Conservation (phyloP, 2,329 filamentous ascomycete species). For the Fonsecaea pedrosoi region DNA sequence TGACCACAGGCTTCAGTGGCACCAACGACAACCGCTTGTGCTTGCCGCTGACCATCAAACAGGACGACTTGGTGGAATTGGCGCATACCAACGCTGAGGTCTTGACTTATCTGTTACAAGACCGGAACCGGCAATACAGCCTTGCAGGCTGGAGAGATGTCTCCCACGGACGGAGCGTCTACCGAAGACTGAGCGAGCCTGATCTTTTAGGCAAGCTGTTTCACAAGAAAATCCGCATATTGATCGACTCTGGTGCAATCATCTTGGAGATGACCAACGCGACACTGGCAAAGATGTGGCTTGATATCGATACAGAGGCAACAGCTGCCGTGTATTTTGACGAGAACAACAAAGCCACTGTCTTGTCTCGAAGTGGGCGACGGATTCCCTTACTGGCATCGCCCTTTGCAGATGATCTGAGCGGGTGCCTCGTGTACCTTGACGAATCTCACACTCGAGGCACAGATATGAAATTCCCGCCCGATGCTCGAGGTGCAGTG, state of each 20-base stretch:
- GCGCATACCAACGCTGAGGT: conserved; percentile 73
- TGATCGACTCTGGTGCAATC: conserved; percentile 74
- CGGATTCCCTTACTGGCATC: conserved; percentile 59
- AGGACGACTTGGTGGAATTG: conserved; percentile 62
- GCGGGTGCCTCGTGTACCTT: conserved; percentile 69
- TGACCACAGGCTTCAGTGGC: conserved; percentile 69
- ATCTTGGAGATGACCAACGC: conserved; percentile 68
- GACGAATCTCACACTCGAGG: conserved; percentile 75
- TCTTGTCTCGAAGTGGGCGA: conserved; percentile 41
- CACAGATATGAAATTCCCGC: conserved; percentile 69
- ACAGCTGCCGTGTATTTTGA: conserved; percentile 64
- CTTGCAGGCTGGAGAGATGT: conserved; percentile 11
- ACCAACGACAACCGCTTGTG: conserved; percentile 69
- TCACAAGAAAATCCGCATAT: conserved; percentile 55
- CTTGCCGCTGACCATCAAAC: conserved; percentile 63
- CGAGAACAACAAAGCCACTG: conserved; percentile 41
- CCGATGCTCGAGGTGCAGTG: conserved; percentile 66
- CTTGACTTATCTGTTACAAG: conserved; percentile 62
- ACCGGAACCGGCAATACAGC: conserved; percentile 19
- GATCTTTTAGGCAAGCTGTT: conserved; percentile 16
- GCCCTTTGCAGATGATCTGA: conserved; percentile 62
- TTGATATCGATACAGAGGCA: conserved; percentile 46
- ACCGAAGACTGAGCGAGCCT: conserved; percentile 16
- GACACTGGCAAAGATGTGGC: conserved; percentile 62
- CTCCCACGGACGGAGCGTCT: conserved; percentile 2